Conservation (phyloP, 768 basidiomycete species). For the Dacryopinax spathularia region DNA sequence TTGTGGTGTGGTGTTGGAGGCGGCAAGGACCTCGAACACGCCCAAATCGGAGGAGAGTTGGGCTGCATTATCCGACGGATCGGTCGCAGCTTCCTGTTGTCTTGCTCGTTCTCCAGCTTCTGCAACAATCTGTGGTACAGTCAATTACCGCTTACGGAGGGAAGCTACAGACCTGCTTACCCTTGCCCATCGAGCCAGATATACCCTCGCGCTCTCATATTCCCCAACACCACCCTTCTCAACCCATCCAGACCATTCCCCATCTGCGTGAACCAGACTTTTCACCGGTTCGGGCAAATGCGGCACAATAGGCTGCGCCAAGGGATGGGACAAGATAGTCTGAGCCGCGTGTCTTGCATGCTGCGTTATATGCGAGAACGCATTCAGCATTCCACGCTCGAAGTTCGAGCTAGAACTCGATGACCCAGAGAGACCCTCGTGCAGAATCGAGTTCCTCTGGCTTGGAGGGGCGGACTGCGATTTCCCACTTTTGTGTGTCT, state of each 20-base stretch:
- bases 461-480: slow-evolving; percentile 39
- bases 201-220: slow-evolving; percentile 91
- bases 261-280: slow-evolving; percentile 75
- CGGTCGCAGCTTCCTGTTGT: slow-evolving; percentile 55
- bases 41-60: slow-evolving; percentile 40
- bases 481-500: neutral
- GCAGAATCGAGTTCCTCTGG: slow-evolving; percentile 58
- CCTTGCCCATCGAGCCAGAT: slow-evolving; percentile 91
- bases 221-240: slow-evolving; percentile 88
- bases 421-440: slow-evolving; percentile 49
- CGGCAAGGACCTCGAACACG: slow-evolving; percentile 60
- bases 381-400: slow-evolving; percentile 71
- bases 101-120: slow-evolving; percentile 93
- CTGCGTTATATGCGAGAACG: slow-evolving; percentile 86
- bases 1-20: slow-evolving; percentile 52
- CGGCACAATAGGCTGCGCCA: slow-evolving; percentile 90
- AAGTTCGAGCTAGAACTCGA: slow-evolving; percentile 37
- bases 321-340: slow-evolving; percentile 85
- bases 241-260: slow-evolving; percentile 80
- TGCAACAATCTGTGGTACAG: slow-evolving; percentile 39
- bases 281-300: slow-evolving; percentile 90
- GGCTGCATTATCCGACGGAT: slow-evolving; percentile 12
- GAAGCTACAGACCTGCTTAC: slow-evolving; percentile 10
- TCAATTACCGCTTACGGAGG: neutral
- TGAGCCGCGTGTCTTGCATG: slow-evolving; percentile 88